phyloP scores from a whole-genome alignment of 306 rosid genomes.

The Oxytropis ochrocephala region DNA sequence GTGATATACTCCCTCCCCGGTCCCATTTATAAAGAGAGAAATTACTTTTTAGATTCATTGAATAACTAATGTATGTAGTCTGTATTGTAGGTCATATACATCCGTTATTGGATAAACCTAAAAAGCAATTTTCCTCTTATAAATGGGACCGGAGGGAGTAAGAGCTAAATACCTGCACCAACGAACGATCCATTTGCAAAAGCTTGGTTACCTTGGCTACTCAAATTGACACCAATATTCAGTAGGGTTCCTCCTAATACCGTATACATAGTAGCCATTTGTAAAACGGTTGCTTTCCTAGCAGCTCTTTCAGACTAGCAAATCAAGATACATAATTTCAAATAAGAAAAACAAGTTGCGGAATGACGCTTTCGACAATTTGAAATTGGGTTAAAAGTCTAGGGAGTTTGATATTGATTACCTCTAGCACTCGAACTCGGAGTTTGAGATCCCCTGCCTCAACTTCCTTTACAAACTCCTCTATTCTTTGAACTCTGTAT shows the following conservation, averaged over 20 bases:
- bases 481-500: constrained; percentile 82
- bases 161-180: constrained; percentile 97
- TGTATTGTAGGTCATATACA: no score
- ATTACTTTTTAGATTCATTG: no score
- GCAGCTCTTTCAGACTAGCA: constrained; percentile 93
- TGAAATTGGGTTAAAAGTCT: no score
- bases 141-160: no score
- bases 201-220: constrained; percentile 64
- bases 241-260: constrained; percentile 81
- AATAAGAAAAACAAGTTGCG: not conserved
- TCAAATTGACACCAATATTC: constrained; percentile 67
- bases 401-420: constrained; percentile 15
- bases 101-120: no score
- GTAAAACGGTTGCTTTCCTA: constrained; percentile 68
- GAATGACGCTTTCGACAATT: not conserved
- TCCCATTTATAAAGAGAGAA: no score
- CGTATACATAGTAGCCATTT: constrained; percentile 78
- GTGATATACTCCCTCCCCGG: no score
- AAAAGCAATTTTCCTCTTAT: no score
- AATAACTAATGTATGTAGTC: no score
- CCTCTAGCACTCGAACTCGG: constrained; percentile 96
- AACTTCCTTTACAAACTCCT: constrained; percentile 81
- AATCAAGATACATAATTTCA: not conserved
- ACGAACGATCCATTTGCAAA: constrained; percentile 79
- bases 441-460: constrained; percentile 88